These are phyloP conservation scores for Rhodotorula mucilaginosa DNA, from an alignment of 1,284 basidiomycete species.

Conservation along the genomic window DNA sequence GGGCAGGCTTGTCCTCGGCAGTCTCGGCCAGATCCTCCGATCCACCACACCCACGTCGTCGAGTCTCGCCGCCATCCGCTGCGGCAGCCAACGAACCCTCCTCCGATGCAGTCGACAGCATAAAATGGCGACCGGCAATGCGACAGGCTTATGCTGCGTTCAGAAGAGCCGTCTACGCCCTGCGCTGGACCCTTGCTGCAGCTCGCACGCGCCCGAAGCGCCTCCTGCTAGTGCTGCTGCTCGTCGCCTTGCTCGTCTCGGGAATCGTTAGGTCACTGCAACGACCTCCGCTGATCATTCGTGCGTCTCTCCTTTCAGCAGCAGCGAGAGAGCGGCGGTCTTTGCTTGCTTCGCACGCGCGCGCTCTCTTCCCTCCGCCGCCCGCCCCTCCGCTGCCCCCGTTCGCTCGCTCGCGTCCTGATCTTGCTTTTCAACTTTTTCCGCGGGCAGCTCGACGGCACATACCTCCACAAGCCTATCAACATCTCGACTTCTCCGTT, in stretches of 20 bases:
- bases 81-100: not conserved
- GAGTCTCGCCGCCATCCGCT: no score
- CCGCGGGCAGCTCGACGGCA: not conserved
- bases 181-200: not conserved
- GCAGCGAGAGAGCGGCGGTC: no score
- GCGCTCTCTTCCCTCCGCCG: not conserved
- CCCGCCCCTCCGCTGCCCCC: no score
- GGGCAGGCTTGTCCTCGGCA: no score
- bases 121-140: no score
- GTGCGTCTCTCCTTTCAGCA: not conserved
- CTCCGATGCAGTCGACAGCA: no score
- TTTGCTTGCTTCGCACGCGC: not conserved
- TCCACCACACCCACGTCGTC: no score
- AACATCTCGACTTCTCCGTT: slow-evolving; percentile 13
- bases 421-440: not conserved
- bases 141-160: no score
- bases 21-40: no score
- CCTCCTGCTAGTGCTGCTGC: not conserved
- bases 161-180: not conserved
- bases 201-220: not conserved
- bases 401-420: not conserved
- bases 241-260: not conserved
- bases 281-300: slow-evolving; percentile 1
- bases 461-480: slow-evolving; percentile 2
- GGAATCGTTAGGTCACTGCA: not conserved